Evolutionary conservation across 352 stramenopile species (phyloP).

Genomic region (Peronospora destructor): DNA sequence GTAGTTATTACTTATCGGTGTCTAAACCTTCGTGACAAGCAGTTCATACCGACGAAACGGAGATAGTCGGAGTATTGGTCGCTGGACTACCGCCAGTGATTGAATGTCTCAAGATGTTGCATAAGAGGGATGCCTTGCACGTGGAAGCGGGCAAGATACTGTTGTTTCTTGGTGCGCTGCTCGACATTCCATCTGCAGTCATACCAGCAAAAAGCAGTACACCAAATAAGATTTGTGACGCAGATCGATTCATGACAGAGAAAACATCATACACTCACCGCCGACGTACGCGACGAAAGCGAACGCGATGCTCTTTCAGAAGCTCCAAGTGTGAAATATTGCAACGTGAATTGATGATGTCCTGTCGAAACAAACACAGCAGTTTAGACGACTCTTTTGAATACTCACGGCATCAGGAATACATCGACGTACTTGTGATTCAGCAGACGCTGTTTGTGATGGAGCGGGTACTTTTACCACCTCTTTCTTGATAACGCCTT

Average conservation of each 20-base stretch:
- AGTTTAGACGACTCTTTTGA: background rate
- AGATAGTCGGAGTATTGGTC: background rate
- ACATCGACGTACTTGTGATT: background rate
- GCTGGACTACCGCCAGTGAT: slow-evolving; percentile 28
- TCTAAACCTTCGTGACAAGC: background rate
- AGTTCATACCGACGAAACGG: background rate
- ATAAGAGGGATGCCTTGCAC: slow-evolving; percentile 61
- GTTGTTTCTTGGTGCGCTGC: slow-evolving; percentile 42
- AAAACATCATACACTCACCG: slow-evolving; percentile 23
- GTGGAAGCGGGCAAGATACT: slow-evolving; percentile 49
- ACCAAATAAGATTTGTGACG: background rate
- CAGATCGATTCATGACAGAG: slow-evolving; percentile 1
- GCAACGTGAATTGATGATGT: slow-evolving; percentile 63
- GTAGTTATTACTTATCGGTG: too few species aligned
- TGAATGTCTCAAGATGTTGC: slow-evolving; percentile 47
- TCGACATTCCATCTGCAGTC: slow-evolving; percentile 42
- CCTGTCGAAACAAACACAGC: slow-evolving; percentile 21
- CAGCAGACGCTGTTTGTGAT: slow-evolving; percentile 3
- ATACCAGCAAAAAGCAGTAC: slow-evolving; percentile 1
- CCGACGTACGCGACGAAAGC: slow-evolving; percentile 48
- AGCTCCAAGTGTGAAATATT: slow-evolving; percentile 51
- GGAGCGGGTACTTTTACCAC: background rate
- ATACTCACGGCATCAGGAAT: background rate
- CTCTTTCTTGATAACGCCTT: slow-evolving; percentile 12
- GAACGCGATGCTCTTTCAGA: slow-evolving; percentile 58